phyloP scores from a whole-genome alignment of 2,329 filamentous ascomycete genomes.

The Colletotrichum tamarilloi region DNA sequence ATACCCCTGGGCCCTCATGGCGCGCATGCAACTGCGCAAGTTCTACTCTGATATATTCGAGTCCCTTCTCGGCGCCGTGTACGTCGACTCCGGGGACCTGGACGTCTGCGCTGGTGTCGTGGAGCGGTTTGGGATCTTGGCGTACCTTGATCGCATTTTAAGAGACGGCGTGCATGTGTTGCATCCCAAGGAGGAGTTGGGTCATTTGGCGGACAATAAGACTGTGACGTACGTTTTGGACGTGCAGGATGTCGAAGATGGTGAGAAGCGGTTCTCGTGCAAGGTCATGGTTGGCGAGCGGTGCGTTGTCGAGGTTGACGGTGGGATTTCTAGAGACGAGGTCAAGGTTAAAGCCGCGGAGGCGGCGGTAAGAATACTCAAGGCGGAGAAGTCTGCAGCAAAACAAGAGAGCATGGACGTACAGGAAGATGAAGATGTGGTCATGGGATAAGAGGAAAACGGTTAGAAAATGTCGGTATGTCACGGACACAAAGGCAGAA shows the following conservation, averaged over 20 bases:
- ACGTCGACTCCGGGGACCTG: constrained; percentile 79
- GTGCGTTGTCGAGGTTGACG: constrained; percentile 56
- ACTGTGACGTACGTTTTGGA: constrained; percentile 65
- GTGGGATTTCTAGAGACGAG: constrained; percentile 62
- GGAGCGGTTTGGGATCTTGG: constrained; percentile 72
- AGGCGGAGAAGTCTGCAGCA: constrained; percentile 23
- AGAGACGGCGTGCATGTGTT: constrained; percentile 65
- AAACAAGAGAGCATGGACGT: not conserved
- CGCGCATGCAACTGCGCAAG: constrained; percentile 75
- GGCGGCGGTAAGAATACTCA: constrained; percentile 54
- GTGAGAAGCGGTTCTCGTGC: constrained; percentile 53
- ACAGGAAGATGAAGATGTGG: not conserved
- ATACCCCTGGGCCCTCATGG: constrained; percentile 84
- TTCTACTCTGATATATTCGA: constrained; percentile 89
- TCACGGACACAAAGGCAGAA: not conserved
- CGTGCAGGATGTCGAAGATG: constrained; percentile 35
- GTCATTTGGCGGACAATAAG: constrained; percentile 63
- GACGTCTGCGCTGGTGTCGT: constrained; percentile 70
- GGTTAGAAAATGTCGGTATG: not conserved
- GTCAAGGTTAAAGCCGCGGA: constrained; percentile 67
- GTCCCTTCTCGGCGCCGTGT: constrained; percentile 82
- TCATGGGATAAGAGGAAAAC: not conserved
- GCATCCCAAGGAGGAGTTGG: constrained; percentile 77
- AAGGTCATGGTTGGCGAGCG: constrained; percentile 60
- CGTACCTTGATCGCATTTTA: constrained; percentile 71